These are phyloP conservation scores for Selenicereus undatus DNA, from an alignment of 148 eudicot species.

Conservation along the genomic window DNA sequence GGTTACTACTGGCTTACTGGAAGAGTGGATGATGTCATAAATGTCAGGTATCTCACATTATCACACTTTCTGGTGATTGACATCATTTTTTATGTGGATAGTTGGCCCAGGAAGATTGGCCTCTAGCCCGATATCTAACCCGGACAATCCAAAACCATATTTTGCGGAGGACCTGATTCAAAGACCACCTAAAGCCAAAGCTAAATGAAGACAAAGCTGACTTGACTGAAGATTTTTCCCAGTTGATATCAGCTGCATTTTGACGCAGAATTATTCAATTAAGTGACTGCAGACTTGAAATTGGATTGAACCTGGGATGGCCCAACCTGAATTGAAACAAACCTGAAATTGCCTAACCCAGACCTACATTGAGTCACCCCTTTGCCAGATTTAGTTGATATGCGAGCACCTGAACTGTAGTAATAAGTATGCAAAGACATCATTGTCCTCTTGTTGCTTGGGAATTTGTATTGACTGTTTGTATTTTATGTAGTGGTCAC, in stretches of 20 bases:
- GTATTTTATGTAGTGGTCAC: constrained; percentile 62
- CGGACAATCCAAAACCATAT: not conserved
- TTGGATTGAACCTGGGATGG: not conserved
- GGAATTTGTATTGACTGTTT: not conserved
- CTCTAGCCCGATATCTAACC: not conserved
- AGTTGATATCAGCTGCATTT: not conserved
- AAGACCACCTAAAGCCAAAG: not conserved
- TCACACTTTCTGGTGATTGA: not conserved
- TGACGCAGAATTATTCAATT: not conserved
- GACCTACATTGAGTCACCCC: not conserved
- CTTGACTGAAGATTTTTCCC: not conserved
- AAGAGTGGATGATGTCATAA: constrained; percentile 99
- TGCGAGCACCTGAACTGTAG: not conserved
- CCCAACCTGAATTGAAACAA: not conserved
- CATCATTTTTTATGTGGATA: not conserved
- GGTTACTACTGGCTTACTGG: constrained; percentile 99
- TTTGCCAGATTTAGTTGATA: not conserved
- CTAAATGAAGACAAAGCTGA: not conserved
- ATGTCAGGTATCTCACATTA: constrained; percentile 64
- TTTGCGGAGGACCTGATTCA: not conserved
- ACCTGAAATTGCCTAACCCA: not conserved
- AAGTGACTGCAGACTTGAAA: not conserved
- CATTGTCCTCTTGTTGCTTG: not conserved
- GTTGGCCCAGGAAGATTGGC: not conserved
- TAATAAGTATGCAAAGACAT: not conserved